Evolutionary conservation across 2,329 filamentous ascomycete genomes (phyloP), one percentile per base, ranked within the genome.

Genomic region (Trichoderma lentiforme): DNA sequence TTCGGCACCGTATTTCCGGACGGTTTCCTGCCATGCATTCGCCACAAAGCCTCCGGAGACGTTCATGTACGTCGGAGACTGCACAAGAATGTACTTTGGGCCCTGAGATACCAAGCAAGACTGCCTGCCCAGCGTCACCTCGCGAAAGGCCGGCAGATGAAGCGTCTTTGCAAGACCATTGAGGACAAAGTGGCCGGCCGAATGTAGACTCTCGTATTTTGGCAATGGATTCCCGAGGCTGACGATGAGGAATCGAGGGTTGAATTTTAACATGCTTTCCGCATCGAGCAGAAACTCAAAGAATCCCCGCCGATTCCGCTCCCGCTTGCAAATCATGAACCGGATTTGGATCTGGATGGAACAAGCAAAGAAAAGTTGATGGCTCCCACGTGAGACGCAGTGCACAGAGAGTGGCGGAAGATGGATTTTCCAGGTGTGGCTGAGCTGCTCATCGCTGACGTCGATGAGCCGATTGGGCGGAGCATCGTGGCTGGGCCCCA

Each of bases 21-120:
- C 75, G 71, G 87, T 85, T n/a, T 88, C 83, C 53, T 85, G 86
- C 85, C 92, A 94, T 2, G 91, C 90, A 3, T 85, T 84, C 4
- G 88, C 84, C 0, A 97, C 87, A 73, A 91, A 92, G 0, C 86
- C 85, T 0, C 96, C 96, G 2, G 90, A 93, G 5, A 92, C 83
- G 79, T 98, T 99, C 96, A 99, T 98, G 39, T 91, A 82, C 0
- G 88, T 89, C 0, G 91, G 89, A 36, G 90, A 94, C 79, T 96
- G 91, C 82, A 93, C 90, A 18, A 97, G 85, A 2, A 89, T 92
- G 78, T 88, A 90, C 47, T 86, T 88, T 3, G 80, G 74, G 3
- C 84, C 86, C 65, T 82, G 74, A 4, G 84, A 87, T 63, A 85
- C 83, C 32, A 85, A 75, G 67, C 87, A 87, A 4, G 86, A 79